Evolutionary conservation across 1,284 basidiomycete species (phyloP).

Genomic region (Vanrija pseudolonga): DNA sequence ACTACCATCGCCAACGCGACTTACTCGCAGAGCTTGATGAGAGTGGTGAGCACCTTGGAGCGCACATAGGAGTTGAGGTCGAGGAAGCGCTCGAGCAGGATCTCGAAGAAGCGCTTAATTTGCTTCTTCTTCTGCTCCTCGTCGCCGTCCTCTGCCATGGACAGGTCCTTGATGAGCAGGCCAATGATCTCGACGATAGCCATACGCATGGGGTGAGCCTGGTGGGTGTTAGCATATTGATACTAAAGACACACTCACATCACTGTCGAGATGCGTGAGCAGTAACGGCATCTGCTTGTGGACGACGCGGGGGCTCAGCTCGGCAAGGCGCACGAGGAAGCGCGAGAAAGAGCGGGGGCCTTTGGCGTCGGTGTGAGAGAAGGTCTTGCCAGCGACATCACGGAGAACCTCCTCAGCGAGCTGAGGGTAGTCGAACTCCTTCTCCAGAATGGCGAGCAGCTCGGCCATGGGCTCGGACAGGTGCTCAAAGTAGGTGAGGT

Average conservation of each 20-base stretch:
- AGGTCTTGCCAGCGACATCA: constrained; percentile 44
- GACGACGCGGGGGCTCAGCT: constrained; percentile 77
- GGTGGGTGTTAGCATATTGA: neutral
- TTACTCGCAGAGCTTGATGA: constrained; percentile 64
- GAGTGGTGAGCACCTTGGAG: constrained; percentile 74
- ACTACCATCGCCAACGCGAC: constrained; percentile 20
- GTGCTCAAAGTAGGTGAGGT: constrained; percentile 90
- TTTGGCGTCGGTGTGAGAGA: constrained; percentile 64
- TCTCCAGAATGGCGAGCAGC: constrained; percentile 71
- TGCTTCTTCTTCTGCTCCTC: constrained; percentile 70
- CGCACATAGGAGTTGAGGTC: constrained; percentile 90
- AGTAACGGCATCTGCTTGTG: constrained; percentile 86
- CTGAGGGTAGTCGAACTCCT: constrained; percentile 84
- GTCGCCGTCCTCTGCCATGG: constrained; percentile 57
- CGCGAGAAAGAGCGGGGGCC: constrained; percentile 78
- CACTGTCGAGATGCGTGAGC: constrained; percentile 82
- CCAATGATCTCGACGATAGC: constrained; percentile 85
- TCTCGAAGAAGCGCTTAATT: constrained; percentile 74
- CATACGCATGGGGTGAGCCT: constrained; percentile 95
- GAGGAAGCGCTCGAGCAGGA: constrained; percentile 79
- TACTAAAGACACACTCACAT: constrained; percentile 54
- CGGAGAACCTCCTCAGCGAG: constrained; percentile 83
- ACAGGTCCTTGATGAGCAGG: constrained; percentile 71
- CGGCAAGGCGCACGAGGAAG: constrained; percentile 79
- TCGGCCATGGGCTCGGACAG: constrained; percentile 92